Conservation (phyloP, 225 moss, liverwort and hornwort genomes). For the Rhytidiadelphus loreus region DNA sequence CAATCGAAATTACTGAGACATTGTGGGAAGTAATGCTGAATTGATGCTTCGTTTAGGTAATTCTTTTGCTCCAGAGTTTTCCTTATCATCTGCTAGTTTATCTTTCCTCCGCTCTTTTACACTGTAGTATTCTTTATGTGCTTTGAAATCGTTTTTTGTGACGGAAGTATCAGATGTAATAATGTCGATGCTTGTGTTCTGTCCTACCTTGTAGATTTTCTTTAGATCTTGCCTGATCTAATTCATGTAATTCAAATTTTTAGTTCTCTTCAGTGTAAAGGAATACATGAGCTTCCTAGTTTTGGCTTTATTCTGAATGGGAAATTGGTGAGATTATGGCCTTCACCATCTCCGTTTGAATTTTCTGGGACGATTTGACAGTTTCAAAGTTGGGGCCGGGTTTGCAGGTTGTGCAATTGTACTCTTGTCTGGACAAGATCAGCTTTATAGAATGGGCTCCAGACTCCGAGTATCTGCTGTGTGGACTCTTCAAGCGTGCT, state of each 20-base stretch:
- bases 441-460: constrained; percentile 90
- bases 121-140: not conserved
- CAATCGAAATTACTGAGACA: not conserved
- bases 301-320: not conserved
- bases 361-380: not conserved
- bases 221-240: not conserved
- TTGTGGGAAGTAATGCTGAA: not conserved
- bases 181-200: not conserved
- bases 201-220: not conserved
- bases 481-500: constrained; percentile 79
- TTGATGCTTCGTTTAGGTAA: not conserved
- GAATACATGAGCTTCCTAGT: not conserved
- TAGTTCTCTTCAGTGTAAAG: not conserved
- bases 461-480: constrained; percentile 78
- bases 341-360: not conserved
- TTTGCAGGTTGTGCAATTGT: constrained; percentile 79
- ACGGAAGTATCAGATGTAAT: not conserved
- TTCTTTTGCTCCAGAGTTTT: not conserved
- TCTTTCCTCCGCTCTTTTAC: not conserved
- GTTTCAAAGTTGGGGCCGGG: not conserved
- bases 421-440: constrained; percentile 90
- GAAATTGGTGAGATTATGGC: not conserved
- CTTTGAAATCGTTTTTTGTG: not conserved
- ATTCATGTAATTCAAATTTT: not conserved
- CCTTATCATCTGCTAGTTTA: not conserved